Base-by-base conservation (phyloP, 768 basidiomycete species). In the Termitomyces sp. region DNA sequence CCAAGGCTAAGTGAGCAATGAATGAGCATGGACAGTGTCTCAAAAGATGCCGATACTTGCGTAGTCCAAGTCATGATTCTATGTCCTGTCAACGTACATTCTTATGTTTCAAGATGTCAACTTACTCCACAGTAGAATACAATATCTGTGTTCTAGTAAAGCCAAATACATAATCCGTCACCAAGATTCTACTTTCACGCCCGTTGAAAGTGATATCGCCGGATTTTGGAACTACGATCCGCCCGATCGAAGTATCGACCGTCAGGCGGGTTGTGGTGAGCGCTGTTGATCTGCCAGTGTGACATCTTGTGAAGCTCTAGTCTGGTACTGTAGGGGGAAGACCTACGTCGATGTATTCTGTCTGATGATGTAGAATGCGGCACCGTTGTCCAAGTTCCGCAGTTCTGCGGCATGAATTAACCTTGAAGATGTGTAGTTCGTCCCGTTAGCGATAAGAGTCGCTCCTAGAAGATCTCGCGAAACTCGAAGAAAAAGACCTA, bases 1-100 rank as follows among this genome's bases (percentile, higher is more conserved):
- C 68, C 78, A 44, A 80, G 73, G 1, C 78, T 79, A 52, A 14
- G 17, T 38, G 26, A 56, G 47, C 44, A 14, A 58, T 40, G 15
- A 14, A 12, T 51, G 15, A 33, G 31, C 19, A 30, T 19, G 3
- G 19, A 30, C 31, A 17, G n/a, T 17, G 10, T 21, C 10, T 23
- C 11, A 40, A 19, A 55, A 30, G 21, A n/a, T 51, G n/a, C 40
- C 26, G 33, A 21, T 38, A 60, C 76, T 63, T 54, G 75, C 79
- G 78, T 79, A n/a, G 77, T 75, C 78, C 79, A 80, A 12, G 80
- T 80, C 75, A 79, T 74, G 46, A 81, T 74, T 56, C 79, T 81
- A 50, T 21, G 35, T 21, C 23, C 4, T 15, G 9, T 54, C 35
- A 44, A 44, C 21, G 37, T 43, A 33, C 23, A 9, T 38, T 17